Percentiles rank a stretch among this genome's conserved stretches.
Evolutionary conservation across 306 rosid genomes (phyloP).

Genomic region (Corylus avellana): DNA sequence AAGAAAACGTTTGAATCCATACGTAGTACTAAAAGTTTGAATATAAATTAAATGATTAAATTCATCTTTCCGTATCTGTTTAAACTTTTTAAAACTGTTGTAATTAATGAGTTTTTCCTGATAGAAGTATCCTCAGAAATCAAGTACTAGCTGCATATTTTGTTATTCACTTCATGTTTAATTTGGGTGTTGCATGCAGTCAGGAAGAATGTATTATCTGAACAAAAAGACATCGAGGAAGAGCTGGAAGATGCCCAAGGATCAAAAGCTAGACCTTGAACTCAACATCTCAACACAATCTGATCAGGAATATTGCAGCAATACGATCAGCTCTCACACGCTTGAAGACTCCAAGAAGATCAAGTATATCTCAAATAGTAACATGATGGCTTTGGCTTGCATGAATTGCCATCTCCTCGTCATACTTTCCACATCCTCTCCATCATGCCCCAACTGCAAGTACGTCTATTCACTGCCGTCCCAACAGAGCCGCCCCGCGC

Average conservation of each 20-base stretch:
- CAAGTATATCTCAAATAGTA: neutral
- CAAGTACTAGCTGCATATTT: too few species aligned
- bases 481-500: neutral
- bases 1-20: too few species aligned
- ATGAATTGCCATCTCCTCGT: slow-evolving; percentile 53
- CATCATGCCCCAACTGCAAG: slow-evolving; percentile 56
- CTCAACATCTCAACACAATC: slow-evolving; percentile 43
- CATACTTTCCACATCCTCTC: slow-evolving; percentile 46
- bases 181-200: slow-evolving; percentile 37
- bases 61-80: too few species aligned
- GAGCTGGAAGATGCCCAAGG: slow-evolving; percentile 46
- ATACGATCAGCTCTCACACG: neutral
- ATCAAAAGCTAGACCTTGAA: slow-evolving; percentile 39
- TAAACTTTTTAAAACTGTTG: too few species aligned
- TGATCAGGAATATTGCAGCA: neutral
- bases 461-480: slow-evolving; percentile 40
- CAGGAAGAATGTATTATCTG: slow-evolving; percentile 44
- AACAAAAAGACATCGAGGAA: slow-evolving; percentile 48
- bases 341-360: slow-evolving; percentile 1
- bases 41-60: too few species aligned
- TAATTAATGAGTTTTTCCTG: neutral
- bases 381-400: slow-evolving; percentile 55
- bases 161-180: neutral
- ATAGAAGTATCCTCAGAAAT: neutral
- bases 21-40: too few species aligned